Evolutionary conservation across 2,329 filamentous ascomycete species (phyloP).

Genomic region (Nothophoma quercina): DNA sequence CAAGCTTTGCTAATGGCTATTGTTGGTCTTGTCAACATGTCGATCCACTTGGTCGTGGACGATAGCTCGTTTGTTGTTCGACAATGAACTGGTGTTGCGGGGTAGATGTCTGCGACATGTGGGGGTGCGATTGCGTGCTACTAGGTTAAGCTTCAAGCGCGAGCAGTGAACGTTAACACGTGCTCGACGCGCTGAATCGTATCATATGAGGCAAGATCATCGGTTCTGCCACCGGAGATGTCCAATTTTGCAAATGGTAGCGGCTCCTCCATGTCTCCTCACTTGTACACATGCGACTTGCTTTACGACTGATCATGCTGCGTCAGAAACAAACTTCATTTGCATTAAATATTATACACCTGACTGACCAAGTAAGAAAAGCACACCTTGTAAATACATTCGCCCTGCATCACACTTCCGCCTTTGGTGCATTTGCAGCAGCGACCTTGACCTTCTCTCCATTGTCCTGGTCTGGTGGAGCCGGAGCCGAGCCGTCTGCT

Average conservation of each 20-base stretch:
- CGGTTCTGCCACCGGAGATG: too few species aligned
- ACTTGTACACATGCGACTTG: too few species aligned
- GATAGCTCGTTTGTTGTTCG: not conserved
- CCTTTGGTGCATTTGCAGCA: too few species aligned
- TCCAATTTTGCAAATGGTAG: too few species aligned
- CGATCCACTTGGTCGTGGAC: not conserved
- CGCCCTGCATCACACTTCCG: too few species aligned
- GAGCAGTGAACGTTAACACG: slow-evolving; percentile 23
- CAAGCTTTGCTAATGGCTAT: slow-evolving; percentile 4
- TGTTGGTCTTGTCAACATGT: not conserved
- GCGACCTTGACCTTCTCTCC: not conserved
- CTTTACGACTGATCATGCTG: too few species aligned
- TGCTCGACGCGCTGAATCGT: slow-evolving; percentile 51
- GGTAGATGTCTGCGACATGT: slow-evolving; percentile 13
- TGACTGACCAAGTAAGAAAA: too few species aligned
- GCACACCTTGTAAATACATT: too few species aligned
- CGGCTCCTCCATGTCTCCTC: too few species aligned
- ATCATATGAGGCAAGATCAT: too few species aligned
- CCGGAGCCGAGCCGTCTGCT: not conserved
- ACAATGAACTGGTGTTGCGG: slow-evolving; percentile 5
- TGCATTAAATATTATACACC: too few species aligned
- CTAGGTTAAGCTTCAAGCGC: not conserved
- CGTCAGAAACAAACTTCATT: too few species aligned
- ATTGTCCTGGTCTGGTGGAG: not conserved
- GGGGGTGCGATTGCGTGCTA: slow-evolving; percentile 14